Evolutionary conservation across 345 rosid genomes (phyloP), one percentile per base, ranked within the genome.

Genomic region (Microthlaspi erraticum): DNA sequence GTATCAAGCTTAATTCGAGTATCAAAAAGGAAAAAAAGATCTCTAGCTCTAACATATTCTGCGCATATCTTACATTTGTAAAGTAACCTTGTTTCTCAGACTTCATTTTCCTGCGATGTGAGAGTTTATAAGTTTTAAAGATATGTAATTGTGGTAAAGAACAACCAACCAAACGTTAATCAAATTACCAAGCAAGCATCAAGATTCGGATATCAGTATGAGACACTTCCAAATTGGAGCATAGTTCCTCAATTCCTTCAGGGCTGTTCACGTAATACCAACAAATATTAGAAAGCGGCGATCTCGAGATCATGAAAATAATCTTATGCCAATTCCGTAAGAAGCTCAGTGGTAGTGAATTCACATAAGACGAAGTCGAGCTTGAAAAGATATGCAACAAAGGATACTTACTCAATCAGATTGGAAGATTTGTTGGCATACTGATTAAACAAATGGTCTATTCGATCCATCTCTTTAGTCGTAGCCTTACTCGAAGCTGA

Each of bases 31-130:
- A 6, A 34, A 19, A 58, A 42, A 26, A 14, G 37, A 58, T 66
- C 31, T 57, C 52, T 19, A 43, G 33, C 77, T 46, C 51, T 38
- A 3, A 44, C 29, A 20, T 38, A 39, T 31, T 19, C 23, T 42
- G 31, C 38, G 39, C 2, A 73, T 63, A 54, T 36, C 86, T 85
- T 81, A 90, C 98, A 88, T 85, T 68, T 37, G 95, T 94, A 67
- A 94, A 94, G 82, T 94, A 94, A 65, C 96, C 99, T 62, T 91
- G 99, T 79, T 86, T 94, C 82, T 91, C 97, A 44, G 96, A 81
- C 81, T 86, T 88, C 99, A 94, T 91, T 78, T 89, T 94, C 99
- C 99, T 94, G 87, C 20, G 0, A 77, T 6, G 34, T 18, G 14
- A 45, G 70, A 57, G 45, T 18, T 70, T 13, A 16, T 53, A 51